These are phyloP conservation scores for Colletotrichum theobromicola DNA, from an alignment of 2,329 filamentous ascomycete species.

Conservation along the genomic window DNA sequence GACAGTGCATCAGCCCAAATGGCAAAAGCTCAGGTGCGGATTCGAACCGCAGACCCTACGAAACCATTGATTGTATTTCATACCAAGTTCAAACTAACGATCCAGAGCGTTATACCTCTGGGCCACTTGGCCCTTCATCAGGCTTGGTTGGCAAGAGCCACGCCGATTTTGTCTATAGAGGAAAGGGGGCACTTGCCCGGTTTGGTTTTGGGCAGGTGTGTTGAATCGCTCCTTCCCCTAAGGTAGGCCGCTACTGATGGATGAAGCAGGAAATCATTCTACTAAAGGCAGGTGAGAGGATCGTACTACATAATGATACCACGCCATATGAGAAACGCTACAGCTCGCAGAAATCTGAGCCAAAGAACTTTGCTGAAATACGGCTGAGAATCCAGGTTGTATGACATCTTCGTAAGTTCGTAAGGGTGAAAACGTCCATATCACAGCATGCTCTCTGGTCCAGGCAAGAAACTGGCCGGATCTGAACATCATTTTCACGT, in stretches of 20 bases:
- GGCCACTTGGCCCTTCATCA: not conserved
- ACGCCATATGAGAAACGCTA: too few species aligned
- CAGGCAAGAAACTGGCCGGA: not conserved
- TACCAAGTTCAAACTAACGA: not conserved
- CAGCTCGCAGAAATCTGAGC: too few species aligned
- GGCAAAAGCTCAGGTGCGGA: not conserved
- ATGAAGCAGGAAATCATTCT: not conserved
- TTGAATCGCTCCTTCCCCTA: not conserved
- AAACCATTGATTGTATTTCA: not conserved
- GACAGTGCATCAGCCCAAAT: not conserved
- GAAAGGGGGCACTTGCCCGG: not conserved
- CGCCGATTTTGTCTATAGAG: not conserved
- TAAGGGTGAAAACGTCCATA: too few species aligned
- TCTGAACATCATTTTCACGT: not conserved
- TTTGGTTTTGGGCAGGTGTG: not conserved
- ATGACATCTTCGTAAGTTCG: too few species aligned
- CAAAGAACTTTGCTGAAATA: too few species aligned
- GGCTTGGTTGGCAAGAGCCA: not conserved
- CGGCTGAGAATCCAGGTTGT: too few species aligned
- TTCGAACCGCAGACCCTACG: not conserved
- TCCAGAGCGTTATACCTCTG: not conserved
- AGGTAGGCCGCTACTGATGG: not conserved
- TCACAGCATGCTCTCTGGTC: not conserved
- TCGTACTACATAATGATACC: too few species aligned
- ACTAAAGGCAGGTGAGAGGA: not conserved